Base-by-base conservation (phyloP, 345 rosid genomes). In the Citrus medica region DNA sequence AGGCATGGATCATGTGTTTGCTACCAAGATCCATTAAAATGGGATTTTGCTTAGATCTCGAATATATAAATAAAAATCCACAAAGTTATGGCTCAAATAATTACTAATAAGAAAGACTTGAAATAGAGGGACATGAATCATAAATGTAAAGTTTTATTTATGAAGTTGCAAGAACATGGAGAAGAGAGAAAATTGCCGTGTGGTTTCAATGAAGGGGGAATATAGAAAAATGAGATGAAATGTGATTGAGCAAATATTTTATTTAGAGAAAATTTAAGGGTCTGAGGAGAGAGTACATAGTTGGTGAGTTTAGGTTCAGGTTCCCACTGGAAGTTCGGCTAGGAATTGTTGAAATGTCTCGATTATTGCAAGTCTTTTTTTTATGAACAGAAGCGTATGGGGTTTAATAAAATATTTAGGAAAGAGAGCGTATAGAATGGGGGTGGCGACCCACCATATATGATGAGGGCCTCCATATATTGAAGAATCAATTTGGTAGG, bases 21-120 rank as follows among this genome's bases (percentile, higher is more conserved):
- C 74, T 72, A 9, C 62, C 88, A 81, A 80, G 84, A 91, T 84
- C 94, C 94, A 90, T 90, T 46, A 71, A 71, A 75, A 71, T 8
- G 68, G 37, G 28, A 33, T 17, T 46, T 37, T 27, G 42, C 9
- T 61, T n/a, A 77, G 78, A 71, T 77, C 81, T 80, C 61, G 79
- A 76, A 61, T 28, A 67, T 63, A 7, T 38, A 76, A 71, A 38
- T 53, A 71, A 65, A 53, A 32, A 75, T 40, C 19, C 6, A 35
- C 55, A 42, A 58, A 69, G 25, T 65, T 70, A 60, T 66, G 58
- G 67, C 68, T 64, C 27, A n/a, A 59, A 60, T 61, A 64, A 32
- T 25, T 22, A 62, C 4, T 35, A 13, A 51, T 4, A 46, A 55
- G 67, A 35, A 73, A 42, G 80, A 79, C 46, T 19, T 51, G 72